Evolutionary conservation across 2,329 filamentous ascomycete species (phyloP), one percentile per base, ranked within the genome.

Genomic region (Colletotrichum trifolii): DNA sequence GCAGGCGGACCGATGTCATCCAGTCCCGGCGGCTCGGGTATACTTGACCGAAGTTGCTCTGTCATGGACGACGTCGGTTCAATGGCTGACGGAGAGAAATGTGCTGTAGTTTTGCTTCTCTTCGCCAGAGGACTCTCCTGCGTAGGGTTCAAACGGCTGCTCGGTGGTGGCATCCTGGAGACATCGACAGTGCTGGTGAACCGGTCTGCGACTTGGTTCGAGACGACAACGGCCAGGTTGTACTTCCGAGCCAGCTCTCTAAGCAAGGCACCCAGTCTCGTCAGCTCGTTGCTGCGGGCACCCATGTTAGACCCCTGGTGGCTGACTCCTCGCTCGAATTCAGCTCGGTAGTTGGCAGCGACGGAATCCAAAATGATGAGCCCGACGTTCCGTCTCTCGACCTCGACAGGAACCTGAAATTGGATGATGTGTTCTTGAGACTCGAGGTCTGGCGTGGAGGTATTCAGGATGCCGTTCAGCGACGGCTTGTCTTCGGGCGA

Each of bases 141-240:
- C 6, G 73, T 69, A 38, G 59, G 46, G 17, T 45, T 60, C 3
- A 60, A 46, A 34, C 45, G 67, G 35, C 56, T 61, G 57, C 58
- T 54, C 11, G 42, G 67, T 12, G 68, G 72, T 38, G 70, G 69
- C 54, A 68, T 64, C 39, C 69, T 62, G 34, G 59, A 68, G 15
- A 72, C 73, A 25, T 52, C 43, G 7, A 73, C 60, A 35, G 60
- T 66, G 36, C 55, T 73, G 57, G 73, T 69, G 71, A 99, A 97
- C 5, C 94, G 90, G 78, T 99, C 96, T 6, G 93, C 92, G 36
- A 99, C 95, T 77, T 99, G 96, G 74, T 99, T 99, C 6, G 95
- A 92, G 3, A 97, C 91, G 1, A 99, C 94, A 35, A 99, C 85
- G 33, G 94, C 94, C 49, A 97, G 82, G 69, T 90, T 84, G 72